Evolutionary conservation across 176 grass and related monocot species (phyloP).

Genomic region (Paspalum notatum): DNA sequence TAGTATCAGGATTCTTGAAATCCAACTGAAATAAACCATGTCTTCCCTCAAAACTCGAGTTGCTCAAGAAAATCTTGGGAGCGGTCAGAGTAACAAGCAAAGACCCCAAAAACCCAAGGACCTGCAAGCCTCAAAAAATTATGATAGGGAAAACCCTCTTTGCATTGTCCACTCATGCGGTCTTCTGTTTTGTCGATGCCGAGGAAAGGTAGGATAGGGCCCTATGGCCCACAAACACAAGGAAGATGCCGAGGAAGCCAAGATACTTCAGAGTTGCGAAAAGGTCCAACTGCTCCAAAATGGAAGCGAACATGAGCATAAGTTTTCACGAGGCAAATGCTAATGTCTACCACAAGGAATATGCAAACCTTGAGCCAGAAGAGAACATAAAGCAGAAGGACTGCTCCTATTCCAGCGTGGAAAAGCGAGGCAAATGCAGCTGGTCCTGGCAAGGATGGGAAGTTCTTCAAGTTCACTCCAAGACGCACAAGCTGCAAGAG

Average conservation of each 20-base stretch:
- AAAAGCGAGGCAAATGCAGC: slow-evolving; percentile 75
- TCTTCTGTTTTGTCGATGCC: slow-evolving; percentile 70
- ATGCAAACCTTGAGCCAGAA: slow-evolving; percentile 90
- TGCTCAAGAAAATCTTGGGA: slow-evolving; percentile 35
- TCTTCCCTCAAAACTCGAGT: slow-evolving; percentile 43
- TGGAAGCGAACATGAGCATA: not conserved
- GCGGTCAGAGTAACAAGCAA: slow-evolving; percentile 40
- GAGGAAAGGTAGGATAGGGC: slow-evolving; percentile 71
- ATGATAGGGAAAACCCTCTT: slow-evolving; percentile 4
- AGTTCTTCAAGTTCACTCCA: slow-evolving; percentile 90
- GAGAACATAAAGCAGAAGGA: slow-evolving; percentile 86
- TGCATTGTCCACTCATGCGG: slow-evolving; percentile 54
- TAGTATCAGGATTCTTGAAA: slow-evolving; percentile 39
- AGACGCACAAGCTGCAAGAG: slow-evolving; percentile 64
- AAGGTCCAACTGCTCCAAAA: slow-evolving; percentile 82
- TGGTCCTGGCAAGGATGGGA: slow-evolving; percentile 63
- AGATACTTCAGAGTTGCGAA: slow-evolving; percentile 90
- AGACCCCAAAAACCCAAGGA: not conserved
- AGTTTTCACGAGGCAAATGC: not conserved
- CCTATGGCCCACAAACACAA: slow-evolving; percentile 85
- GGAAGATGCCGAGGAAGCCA: slow-evolving; percentile 60
- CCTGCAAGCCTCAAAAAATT: slow-evolving; percentile 31
- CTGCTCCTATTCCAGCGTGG: slow-evolving; percentile 76
- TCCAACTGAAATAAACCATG: slow-evolving; percentile 29
- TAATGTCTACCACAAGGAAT: slow-evolving; percentile 12